Evolutionary conservation across 495 filamentous ascomycete species (phyloP), one percentile per base, ranked within the genome.

Genomic region (Aspergillus mulundensis): DNA sequence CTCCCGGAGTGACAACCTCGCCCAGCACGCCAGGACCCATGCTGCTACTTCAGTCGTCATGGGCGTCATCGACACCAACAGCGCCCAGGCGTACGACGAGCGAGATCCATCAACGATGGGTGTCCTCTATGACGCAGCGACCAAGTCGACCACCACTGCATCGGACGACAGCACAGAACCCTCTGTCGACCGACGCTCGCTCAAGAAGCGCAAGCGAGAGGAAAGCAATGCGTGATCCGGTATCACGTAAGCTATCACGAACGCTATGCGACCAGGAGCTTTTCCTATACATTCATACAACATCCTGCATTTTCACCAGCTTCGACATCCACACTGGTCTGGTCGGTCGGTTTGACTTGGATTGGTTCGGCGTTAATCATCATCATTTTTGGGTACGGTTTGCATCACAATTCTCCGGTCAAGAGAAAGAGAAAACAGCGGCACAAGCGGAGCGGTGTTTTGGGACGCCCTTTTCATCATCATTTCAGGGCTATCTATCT

Each of bases 1-100:
- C 78, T 97, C 94, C 1, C 88, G 95, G 54, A 93, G 88, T 63
- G 95, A 99, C 73, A 99, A 99, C 75, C 83, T 99, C 20, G 87
- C 90, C 28, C 95, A 99, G 72, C 95, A 99, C 66, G 85, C 94
- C 45, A 85, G 95, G 47, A 99, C 94, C 14, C 95, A 99, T 63
- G 95, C 90, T 43, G 95, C 90, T 41, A 85, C 90, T 42, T 88
- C 93, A 53, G 88, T 97, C 59, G 84, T 91, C 53, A 89, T 97
- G 89, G 86, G 87, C 56, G 79, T 97, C 55, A 75, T 95, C 39
- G 88, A 96, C 51, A 70, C 81, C 49, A 77, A 80, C 16, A 86
- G 88, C 34, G 67, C 77, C 5, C 64, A 77, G 58, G 63, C 64
- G 25, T 68, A 76, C 19, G 81, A 80, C 50, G 81, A 84, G 49